A percentile compares a stretch with the other conserved stretches of the same genome.
Evolutionary conservation across 148 eudicot genomes (phyloP).

Genomic region (Gaultheria prostrata): DNA sequence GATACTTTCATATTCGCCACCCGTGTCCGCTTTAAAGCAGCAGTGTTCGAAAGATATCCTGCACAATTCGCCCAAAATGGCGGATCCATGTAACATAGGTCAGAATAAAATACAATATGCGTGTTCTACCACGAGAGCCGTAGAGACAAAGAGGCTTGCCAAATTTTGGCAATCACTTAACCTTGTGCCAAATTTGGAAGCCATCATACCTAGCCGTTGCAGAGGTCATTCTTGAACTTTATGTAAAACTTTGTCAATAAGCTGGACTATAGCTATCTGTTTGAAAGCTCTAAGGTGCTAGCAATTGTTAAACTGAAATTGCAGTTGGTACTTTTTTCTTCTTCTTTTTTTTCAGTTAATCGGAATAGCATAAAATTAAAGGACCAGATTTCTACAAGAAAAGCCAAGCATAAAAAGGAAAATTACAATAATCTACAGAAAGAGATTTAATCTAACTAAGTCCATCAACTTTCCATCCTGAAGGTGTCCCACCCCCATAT

Average conservation of each 20-base stretch:
- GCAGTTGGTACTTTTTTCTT: neutral
- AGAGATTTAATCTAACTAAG: too few relatives aligned
- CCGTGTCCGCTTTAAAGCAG: too few relatives aligned
- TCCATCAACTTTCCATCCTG: too few relatives aligned
- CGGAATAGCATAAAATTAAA: too few relatives aligned
- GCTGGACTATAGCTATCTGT: neutral
- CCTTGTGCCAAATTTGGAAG: neutral
- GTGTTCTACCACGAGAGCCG: neutral
- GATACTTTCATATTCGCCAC: too few relatives aligned
- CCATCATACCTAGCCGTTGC: neutral
- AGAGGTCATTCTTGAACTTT: neutral
- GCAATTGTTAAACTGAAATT: neutral
- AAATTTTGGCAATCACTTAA: neutral
- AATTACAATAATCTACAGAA: too few relatives aligned
- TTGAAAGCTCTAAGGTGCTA: neutral
- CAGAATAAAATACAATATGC: neutral
- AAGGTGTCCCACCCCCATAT: too few relatives aligned
- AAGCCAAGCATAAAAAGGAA: too few relatives aligned
- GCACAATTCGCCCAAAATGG: too few relatives aligned
- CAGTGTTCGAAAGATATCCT: too few relatives aligned
- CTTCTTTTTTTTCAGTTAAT: too few relatives aligned
- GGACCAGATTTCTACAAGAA: too few relatives aligned
- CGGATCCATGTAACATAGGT: neutral
- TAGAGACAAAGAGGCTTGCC: neutral
- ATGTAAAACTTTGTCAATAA: neutral